Evolutionary conservation across 2,329 filamentous ascomycete species (phyloP).

Genomic region (Sarocladium oryzae): DNA sequence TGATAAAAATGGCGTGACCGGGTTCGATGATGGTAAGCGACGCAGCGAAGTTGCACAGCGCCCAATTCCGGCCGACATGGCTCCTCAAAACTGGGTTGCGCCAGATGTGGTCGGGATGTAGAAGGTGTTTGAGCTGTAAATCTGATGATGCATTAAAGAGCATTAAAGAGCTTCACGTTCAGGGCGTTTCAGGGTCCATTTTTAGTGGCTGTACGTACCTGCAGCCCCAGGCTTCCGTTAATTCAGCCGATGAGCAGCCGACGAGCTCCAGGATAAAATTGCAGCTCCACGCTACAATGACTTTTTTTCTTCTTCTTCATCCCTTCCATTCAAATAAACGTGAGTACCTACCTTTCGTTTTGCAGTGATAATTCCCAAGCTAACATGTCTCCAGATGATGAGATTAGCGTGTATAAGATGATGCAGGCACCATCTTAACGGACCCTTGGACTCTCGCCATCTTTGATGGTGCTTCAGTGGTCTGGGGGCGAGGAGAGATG

Average conservation of each 20-base stretch:
- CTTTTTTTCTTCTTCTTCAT: slow-evolving; percentile 41
- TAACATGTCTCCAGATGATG: slow-evolving; percentile 73
- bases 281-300: slow-evolving; percentile 20
- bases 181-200: neutral
- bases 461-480: slow-evolving; percentile 77
- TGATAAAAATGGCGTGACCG: slow-evolving; percentile 11
- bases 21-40: slow-evolving; percentile 6
- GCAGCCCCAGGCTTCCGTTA: neutral
- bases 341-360: slow-evolving; percentile 44
- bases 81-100: slow-evolving; percentile 8
- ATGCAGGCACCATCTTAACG: slow-evolving; percentile 61
- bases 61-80: slow-evolving; percentile 20
- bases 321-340: slow-evolving; percentile 99
- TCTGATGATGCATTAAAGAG: slow-evolving; percentile 5
- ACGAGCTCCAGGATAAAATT: slow-evolving; percentile 29
- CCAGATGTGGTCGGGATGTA: neutral
- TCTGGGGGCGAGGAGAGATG: slow-evolving; percentile 56
- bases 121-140: neutral
- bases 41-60: slow-evolving; percentile 19
- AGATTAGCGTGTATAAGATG: slow-evolving; percentile 97
- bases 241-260: slow-evolving; percentile 14
- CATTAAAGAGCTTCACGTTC: neutral
- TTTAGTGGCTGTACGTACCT: slow-evolving; percentile 10
- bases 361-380: slow-evolving; percentile 10
- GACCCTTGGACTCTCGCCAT: slow-evolving; percentile 69